phyloP scores from a whole-genome alignment of 192 early-diverging fungal species.

The Coemansia guatemalensis region DNA sequence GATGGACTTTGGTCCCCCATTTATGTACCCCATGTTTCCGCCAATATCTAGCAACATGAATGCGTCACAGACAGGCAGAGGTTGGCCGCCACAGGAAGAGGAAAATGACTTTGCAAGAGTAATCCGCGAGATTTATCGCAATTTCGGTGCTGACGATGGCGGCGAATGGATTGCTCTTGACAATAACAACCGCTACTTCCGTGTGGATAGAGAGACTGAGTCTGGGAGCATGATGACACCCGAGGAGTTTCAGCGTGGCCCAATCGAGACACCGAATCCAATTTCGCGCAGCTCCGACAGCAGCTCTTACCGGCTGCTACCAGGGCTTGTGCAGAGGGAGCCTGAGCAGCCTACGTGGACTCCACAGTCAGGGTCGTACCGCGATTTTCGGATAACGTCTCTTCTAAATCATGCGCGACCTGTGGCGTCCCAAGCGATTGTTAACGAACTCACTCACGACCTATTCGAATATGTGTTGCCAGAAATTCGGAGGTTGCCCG shows the following conservation, averaged over 20 bases:
- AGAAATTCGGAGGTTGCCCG: conserved; percentile 34
- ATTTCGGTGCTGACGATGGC: conserved; percentile 38
- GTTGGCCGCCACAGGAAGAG: neutral
- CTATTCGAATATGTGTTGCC: conserved; percentile 27
- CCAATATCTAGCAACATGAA: neutral
- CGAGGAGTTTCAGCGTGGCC: conserved; percentile 22
- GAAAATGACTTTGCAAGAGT: neutral
- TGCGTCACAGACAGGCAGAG: neutral
- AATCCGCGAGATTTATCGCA: conserved; percentile 12
- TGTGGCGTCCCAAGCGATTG: conserved; percentile 24
- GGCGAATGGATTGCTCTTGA: conserved; percentile 29
- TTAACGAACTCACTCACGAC: conserved; percentile 40
- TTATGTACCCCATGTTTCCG: neutral
- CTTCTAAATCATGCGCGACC: neutral
- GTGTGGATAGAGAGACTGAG: conserved; percentile 15
- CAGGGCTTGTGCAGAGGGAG: conserved; percentile 17
- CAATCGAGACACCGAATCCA: conserved; percentile 2
- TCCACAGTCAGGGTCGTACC: neutral
- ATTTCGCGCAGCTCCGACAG: conserved; percentile 10
- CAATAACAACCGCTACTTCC: neutral
- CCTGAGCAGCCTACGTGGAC: neutral
- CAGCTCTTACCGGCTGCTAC: conserved; percentile 19
- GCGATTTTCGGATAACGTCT: neutral
- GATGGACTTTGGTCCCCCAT: neutral
- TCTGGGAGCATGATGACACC: conserved; percentile 16